Evolutionary conservation across 2,329 filamentous ascomycete species (phyloP).

Genomic region (Trichoderma guizhouense): DNA sequence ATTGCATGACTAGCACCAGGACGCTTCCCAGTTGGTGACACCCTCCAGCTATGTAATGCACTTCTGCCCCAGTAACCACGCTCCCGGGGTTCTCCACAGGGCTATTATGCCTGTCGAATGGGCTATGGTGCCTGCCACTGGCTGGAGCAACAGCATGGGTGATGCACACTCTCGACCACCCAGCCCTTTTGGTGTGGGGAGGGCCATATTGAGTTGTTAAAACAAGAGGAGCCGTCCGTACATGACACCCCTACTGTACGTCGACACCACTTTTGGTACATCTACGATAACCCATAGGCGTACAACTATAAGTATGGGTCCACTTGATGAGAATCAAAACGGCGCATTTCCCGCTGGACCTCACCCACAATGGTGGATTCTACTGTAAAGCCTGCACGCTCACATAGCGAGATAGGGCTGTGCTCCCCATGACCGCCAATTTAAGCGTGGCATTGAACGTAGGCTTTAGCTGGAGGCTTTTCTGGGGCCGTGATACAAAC

Average conservation of each 20-base stretch:
- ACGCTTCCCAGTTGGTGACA: background rate
- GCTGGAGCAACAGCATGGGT: constrained; percentile 14
- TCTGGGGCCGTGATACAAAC: no score
- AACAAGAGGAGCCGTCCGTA: constrained; percentile 11
- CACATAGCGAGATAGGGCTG: no score
- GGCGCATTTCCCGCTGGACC: background rate
- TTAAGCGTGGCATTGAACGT: no score
- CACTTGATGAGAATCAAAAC: constrained; percentile 7
- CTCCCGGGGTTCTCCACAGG: constrained; percentile 13
- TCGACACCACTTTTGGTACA: constrained; percentile 1
- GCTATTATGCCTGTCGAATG: constrained; percentile 18
- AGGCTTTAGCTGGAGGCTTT: no score
- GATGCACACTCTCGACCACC: background rate
- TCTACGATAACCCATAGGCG: background rate
- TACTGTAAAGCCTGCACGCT: no score
- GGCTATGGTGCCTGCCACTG: constrained; percentile 1
- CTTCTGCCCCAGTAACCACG: constrained; percentile 8
- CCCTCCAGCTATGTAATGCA: constrained; percentile 2
- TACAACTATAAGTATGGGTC: constrained; percentile 13
- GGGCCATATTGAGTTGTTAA: constrained; percentile 9
- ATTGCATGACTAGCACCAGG: no score
- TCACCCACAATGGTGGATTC: no score
- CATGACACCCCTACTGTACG: background rate
- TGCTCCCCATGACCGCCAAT: no score
- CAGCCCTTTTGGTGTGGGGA: constrained; percentile 6